These are phyloP conservation scores for Arachis stenosperma DNA, from an alignment of 306 rosid species.

Conservation along the genomic window DNA sequence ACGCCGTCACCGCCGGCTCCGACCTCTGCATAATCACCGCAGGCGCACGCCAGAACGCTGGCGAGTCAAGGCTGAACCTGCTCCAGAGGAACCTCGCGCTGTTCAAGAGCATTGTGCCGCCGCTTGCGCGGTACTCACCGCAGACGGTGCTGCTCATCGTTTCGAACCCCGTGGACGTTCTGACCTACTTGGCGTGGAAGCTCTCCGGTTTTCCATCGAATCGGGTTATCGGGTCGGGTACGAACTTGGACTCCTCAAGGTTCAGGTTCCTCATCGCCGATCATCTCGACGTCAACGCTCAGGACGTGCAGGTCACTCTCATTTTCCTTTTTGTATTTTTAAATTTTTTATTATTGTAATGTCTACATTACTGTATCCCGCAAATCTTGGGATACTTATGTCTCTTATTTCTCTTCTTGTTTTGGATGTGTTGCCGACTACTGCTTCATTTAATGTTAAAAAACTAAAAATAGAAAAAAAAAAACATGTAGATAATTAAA, in stretches of 20 bases:
- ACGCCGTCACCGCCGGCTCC: slow-evolving; percentile 65
- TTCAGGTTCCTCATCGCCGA: slow-evolving; percentile 87
- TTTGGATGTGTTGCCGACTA: no score
- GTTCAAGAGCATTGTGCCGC: slow-evolving; percentile 63
- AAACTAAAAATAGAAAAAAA: no score
- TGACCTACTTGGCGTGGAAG: slow-evolving; percentile 86
- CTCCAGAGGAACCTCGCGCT: slow-evolving; percentile 70
- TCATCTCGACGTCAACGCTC: slow-evolving; percentile 91
- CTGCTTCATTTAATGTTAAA: no score
- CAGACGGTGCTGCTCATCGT: slow-evolving; percentile 62
- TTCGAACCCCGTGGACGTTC: slow-evolving; percentile 82
- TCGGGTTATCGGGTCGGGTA: slow-evolving; percentile 86
- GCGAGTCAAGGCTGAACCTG: slow-evolving; percentile 79
- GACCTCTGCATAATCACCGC: slow-evolving; percentile 87
- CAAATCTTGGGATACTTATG: not conserved
- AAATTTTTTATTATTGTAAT: no score
- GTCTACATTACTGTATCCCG: not conserved
- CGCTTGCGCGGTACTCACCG: slow-evolving; percentile 62
- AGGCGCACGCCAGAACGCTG: slow-evolving; percentile 75
- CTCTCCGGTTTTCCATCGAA: slow-evolving; percentile 84
- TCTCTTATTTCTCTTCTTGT: not conserved
- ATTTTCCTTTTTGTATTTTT: not conserved
- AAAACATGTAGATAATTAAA: not conserved
- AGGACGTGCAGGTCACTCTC: slow-evolving; percentile 80
- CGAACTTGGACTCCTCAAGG: slow-evolving; percentile 89